phyloP scores from a whole-genome alignment of 352 stramenopile genomes.

The Phytophthora pseudosyringae region DNA sequence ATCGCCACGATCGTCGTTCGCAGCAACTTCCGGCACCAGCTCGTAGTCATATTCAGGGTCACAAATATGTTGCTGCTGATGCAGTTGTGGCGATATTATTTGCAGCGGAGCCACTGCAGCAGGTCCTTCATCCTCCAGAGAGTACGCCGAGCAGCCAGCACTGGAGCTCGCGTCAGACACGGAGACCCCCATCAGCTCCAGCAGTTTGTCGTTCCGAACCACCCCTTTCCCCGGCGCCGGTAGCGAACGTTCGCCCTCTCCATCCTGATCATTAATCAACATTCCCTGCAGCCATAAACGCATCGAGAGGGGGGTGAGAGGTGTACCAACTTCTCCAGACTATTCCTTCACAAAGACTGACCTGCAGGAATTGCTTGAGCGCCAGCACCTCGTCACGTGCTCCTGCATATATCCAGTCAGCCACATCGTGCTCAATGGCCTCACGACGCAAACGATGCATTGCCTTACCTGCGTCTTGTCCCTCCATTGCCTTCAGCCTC shows the following conservation, averaged over 20 bases:
- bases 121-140: constrained; percentile 16
- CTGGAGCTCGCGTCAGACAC: constrained; percentile 22
- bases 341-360: constrained; percentile 5
- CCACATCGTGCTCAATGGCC: background rate
- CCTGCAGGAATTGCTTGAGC: constrained; percentile 49
- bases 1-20: constrained; percentile 7
- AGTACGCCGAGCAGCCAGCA: constrained; percentile 17
- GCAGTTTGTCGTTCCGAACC: constrained; percentile 26
- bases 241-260: background rate
- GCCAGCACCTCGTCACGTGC: constrained; percentile 64
- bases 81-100: constrained; percentile 4
- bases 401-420: constrained; percentile 28
- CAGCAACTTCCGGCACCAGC: background rate
- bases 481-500: constrained; percentile 15
- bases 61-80: background rate
- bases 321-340: background rate
- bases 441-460: background rate
- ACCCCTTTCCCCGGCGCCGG: constrained; percentile 7
- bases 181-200: constrained; percentile 27
- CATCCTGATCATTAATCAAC: constrained; percentile 18
- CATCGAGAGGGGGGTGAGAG: background rate
- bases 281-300: constrained; percentile 15
- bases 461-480: constrained; percentile 12
- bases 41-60: background rate
- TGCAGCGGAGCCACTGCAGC: constrained; percentile 19